Base-by-base conservation (phyloP, 768 basidiomycete species). In the Tulasnella sp. region DNA sequence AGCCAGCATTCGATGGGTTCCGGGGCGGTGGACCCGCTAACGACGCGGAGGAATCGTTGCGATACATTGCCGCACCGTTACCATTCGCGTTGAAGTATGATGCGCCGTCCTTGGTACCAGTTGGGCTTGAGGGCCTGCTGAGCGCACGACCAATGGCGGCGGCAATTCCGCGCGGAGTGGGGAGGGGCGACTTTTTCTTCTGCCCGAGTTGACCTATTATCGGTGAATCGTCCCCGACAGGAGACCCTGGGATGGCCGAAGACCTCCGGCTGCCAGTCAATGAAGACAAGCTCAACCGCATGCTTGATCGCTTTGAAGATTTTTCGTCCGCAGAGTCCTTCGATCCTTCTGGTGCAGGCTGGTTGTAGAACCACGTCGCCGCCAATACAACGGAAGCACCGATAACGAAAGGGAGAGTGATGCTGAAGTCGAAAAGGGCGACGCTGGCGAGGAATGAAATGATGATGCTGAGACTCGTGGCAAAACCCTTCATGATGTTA, bases 391-490 rank as follows among this genome's bases (percentile, higher is more conserved):
- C 76, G 34, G 76, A 73, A 0, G 87, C 83, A 35, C 93, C 93
- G 40, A 92, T 73, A 62, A 92, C 69, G 67, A 98, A 98, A 0
- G 86, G 81, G 59, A 82, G 74, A 2, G 91, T 86, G 69, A 97
- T 84, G 49, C 77, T 77, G 74, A 93, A 91, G 68, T 86, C 74
- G 76, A 98, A 97, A 35, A 97, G 80, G 19, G 81, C 81, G 51
- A 96, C 84, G 4, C 87, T 91, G 2, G 86, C 91, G 56, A 92
- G 74, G 79, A 96, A 98, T 23, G 91, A 92, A 60, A 97, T 80
- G 66, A 97, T 83, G 68, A 97, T 97, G 70, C 84, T 86, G 60
- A 98, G 74, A 61, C 84, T 87, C 3, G 94, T 97, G 9, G 94
- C 94, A 66, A 98, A 97, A 32, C 94, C 94, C 70, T 92, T 91